A percentile compares a stretch with the other conserved stretches of the same genome.
These are phyloP conservation scores for Candida gigantensis DNA, from an alignment of 1,139 yeast genomes.

Conservation along the genomic window DNA sequence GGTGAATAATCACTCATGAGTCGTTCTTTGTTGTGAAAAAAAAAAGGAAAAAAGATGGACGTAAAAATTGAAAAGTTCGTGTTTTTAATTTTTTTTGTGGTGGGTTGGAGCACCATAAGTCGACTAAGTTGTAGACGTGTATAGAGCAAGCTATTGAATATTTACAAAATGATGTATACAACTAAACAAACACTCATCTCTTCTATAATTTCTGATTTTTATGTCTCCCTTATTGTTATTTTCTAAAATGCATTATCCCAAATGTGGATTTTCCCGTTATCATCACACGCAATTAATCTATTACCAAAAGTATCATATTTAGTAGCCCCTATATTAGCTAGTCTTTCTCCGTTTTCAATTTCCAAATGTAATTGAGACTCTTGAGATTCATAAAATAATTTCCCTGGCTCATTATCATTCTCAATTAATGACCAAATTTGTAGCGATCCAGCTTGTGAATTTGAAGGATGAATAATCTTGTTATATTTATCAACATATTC, in stretches of 20 bases:
- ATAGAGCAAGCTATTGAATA: no score
- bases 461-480: slow-evolving; percentile 18
- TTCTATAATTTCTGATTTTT: not conserved
- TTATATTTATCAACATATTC: slow-evolving; percentile 4
- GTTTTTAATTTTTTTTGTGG: not conserved
- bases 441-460: slow-evolving; percentile 14
- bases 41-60: no score
- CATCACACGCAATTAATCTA: slow-evolving; percentile 21
- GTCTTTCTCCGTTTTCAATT: no score
- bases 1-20: slow-evolving; percentile 19
- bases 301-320: slow-evolving; percentile 17
- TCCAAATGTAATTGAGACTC: no score
- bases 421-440: not conserved
- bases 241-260: slow-evolving; percentile 22
- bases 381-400: no score
- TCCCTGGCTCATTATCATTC: no score
- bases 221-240: not conserved
- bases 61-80: not conserved
- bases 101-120: not conserved
- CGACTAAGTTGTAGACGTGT: no score
- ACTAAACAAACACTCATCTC: no score
- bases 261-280: slow-evolving; percentile 22
- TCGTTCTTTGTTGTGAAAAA: not conserved
- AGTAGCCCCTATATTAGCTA: slow-evolving; percentile 13
- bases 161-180: no score